These are phyloP conservation scores for Besnoitia besnoiti DNA, from an alignment of 169 alveolate species.

Conservation along the genomic window DNA sequence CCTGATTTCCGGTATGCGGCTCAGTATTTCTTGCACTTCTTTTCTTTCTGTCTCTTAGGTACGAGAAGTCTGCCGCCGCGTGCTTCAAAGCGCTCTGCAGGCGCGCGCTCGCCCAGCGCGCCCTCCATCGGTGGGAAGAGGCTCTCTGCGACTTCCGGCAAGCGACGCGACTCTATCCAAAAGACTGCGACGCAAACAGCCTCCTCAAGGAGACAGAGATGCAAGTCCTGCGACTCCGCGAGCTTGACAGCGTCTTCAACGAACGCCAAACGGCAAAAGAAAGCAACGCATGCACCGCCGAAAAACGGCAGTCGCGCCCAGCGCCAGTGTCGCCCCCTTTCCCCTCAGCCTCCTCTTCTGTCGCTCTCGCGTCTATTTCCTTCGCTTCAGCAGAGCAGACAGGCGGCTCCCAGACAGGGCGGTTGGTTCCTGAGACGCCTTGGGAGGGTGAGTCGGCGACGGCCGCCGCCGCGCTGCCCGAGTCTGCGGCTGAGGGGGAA, in stretches of 20 bases:
- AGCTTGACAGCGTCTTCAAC: not conserved
- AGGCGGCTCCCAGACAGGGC: too few relatives aligned
- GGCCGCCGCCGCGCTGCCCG: too few relatives aligned
- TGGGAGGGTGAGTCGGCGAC: too few relatives aligned
- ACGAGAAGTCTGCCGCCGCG: not conserved
- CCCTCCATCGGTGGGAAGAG: not conserved
- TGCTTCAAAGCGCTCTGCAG: constrained; percentile 36
- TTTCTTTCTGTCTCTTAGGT: not conserved
- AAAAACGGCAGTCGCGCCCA: too few relatives aligned
- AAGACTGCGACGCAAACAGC: not conserved
- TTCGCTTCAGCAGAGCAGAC: too few relatives aligned
- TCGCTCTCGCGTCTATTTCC: too few relatives aligned
- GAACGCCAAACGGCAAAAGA: not conserved
- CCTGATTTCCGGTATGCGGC: not conserved
- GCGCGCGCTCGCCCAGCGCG: constrained; percentile 26
- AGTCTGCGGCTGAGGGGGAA: too few relatives aligned
- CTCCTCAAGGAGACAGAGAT: not conserved
- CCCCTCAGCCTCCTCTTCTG: too few relatives aligned
- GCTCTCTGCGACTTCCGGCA: constrained; percentile 7
- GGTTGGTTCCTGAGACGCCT: too few relatives aligned
- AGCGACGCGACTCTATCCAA: not conserved
- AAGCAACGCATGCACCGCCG: not conserved
- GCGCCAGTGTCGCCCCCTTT: too few relatives aligned
- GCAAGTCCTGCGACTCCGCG: not conserved
- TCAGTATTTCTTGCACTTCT: not conserved